Evolutionary conservation across 345 rosid species (phyloP), one percentile per base, ranked within the genome.

Genomic region (Passiflora organensis): DNA sequence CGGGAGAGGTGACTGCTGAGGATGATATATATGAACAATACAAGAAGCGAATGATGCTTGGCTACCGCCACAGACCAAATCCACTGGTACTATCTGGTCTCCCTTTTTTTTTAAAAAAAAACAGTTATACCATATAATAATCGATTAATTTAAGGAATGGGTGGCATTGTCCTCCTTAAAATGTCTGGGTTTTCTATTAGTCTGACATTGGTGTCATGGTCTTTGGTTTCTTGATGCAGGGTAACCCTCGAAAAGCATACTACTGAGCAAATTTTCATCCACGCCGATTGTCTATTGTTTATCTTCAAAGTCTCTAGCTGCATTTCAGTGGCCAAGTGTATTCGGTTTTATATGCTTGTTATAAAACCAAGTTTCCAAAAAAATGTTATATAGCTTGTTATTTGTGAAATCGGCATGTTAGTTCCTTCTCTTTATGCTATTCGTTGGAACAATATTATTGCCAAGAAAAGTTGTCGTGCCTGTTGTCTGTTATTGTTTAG

Each of bases 1-100:
- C 99, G 14, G 97, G 99, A 36, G 97, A 94, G 51, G 97, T 94
- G 68, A 73, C 75, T 16, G 34, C 96, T 19, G 96, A 94, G 0
- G 99, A 94, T 75, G 99, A 94, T 67, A 89, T 89, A 69, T 93
- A 93, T 39, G 99, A 93, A 75, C 99, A 89, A 72, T 93, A 93
- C 58, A 93, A 93, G 86, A 93, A 93, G 87, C 84, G 97, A 37
- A 93, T 93, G 97, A 93, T 93, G 97, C 95, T 93, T 39, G 99
- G 99, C 44, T 93, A 93, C 73, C 83, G 86, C 47, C 49, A 93
- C 66, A 80, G 97, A 58, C 99, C 99, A 41, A 93, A 93, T 69
- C 99, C 99, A 51, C 72, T 89, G 95, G 99, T 89, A 86, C 39
- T 6, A 0, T 12, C 15, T 25, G 41, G 15, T 18, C 6, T 13